A percentile compares a stretch with the other conserved stretches of the same genome.
Evolutionary conservation across 331 rosid species (phyloP).

Genomic region (Quercus tomentella): DNA sequence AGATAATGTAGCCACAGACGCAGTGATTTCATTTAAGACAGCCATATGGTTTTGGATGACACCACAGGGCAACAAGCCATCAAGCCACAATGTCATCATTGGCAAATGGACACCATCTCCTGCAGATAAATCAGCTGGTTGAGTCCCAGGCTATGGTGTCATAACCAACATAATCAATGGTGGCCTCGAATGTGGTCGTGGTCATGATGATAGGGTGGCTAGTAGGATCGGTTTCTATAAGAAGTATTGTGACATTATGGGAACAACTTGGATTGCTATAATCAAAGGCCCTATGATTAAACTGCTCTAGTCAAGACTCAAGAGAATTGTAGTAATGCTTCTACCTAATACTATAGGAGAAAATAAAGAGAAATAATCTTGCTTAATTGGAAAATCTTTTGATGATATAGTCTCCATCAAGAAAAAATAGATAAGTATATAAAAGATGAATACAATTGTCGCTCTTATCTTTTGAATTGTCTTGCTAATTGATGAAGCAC

Average conservation of each 20-base stretch:
- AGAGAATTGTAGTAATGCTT: neutral
- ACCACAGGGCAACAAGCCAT: constrained; percentile 48
- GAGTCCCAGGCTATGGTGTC: constrained; percentile 49
- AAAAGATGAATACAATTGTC: too few relatives aligned
- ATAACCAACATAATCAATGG: constrained; percentile 63
- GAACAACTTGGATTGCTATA: constrained; percentile 48
- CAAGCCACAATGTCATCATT: constrained; percentile 48
- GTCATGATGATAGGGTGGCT: constrained; percentile 2
- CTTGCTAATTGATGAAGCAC: too few relatives aligned
- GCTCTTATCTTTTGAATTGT: too few relatives aligned
- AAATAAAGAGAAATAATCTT: neutral
- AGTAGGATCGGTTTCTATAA: constrained; percentile 35
- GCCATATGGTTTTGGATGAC: constrained; percentile 81
- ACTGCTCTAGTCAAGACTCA: neutral
- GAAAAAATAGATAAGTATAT: too few relatives aligned
- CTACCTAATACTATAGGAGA: neutral
- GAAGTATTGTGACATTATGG: constrained; percentile 39
- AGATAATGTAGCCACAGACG: constrained; percentile 42
- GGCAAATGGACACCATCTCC: constrained; percentile 40
- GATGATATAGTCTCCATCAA: too few relatives aligned
- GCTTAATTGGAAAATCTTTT: neutral
- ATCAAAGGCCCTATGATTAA: constrained; percentile 36
- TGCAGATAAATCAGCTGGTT: constrained; percentile 26
- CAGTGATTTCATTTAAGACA: constrained; percentile 44
- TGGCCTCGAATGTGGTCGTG: constrained; percentile 39